Evolutionary conservation across 768 basidiomycete genomes (phyloP), one percentile per base, ranked within the genome.

Genomic region (Collybia nuda): DNA sequence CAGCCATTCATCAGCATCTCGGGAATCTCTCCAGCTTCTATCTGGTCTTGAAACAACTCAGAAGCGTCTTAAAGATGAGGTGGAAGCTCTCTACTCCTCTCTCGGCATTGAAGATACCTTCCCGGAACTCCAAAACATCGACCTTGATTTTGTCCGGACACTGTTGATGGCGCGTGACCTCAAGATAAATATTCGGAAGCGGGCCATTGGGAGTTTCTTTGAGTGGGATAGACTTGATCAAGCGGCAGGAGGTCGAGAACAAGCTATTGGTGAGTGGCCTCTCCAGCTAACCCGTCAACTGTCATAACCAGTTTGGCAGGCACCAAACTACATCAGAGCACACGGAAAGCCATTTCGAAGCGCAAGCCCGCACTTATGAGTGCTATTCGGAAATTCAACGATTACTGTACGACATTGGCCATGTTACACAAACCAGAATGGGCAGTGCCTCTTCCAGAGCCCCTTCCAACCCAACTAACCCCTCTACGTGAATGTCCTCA

Each of bases 111-210:
- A 58, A 2, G 53, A 65, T 3, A 19, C 24, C 5, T 71, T 67
- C 32, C 73, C 70, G 0, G 68, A 68, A 19, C 67, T 76, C 2
- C 22, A 55, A 15, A 58, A 57, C 4, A 35, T 70, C 6, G 51
- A 62, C 11, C 39, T 65, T 2, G 58, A 66, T 3, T 71, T 71
- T 49, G 58, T 72, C 2, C 51, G 51, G 1, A 61, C 54, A 0
- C 64, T 76, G 0, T 45, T 75, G 1, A 57, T 71, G 48, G 68
- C 65, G 2, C 58, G 63, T 0, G 70, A 75, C 51, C 58, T 73
- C 22, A 77, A 75, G 48, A 69, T 72, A n/a, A 72, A 67, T 45
- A 69, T 74, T 5, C 51, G 65, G 6, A 69, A 67, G 47, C 52
- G 58, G 9, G 67, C 65, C 0, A 61, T 72, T 9, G 61, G 63